Conservation (phyloP, 2,329 filamentous ascomycete genomes). For the Chrysoporthe austroafricana region DNA sequence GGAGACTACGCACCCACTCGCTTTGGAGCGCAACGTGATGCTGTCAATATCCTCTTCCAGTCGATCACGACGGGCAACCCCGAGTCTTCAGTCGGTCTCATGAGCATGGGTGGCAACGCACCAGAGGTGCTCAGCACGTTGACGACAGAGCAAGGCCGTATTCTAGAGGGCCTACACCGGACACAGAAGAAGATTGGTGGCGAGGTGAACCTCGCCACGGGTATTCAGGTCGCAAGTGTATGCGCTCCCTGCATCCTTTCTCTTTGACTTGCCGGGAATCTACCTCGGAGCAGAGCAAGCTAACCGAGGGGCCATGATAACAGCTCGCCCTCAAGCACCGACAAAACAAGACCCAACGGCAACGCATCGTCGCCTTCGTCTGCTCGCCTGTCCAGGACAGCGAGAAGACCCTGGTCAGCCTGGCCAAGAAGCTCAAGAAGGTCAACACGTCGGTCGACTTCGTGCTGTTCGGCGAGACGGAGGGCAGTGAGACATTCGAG, state of each 20-base stretch:
- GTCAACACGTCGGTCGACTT: slow-evolving; percentile 93
- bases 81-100: slow-evolving; percentile 94
- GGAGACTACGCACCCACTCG: slow-evolving; percentile 90
- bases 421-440: slow-evolving; percentile 99
- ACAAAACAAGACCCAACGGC: slow-evolving; percentile 95
- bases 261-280: not conserved
- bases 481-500: slow-evolving; percentile 84
- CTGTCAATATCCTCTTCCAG: slow-evolving; percentile 92
- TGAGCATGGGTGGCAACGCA: slow-evolving; percentile 99
- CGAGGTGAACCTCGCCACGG: slow-evolving; percentile 84
- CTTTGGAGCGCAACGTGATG: slow-evolving; percentile 95
- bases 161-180: slow-evolving; percentile 87
- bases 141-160: slow-evolving; percentile 94
- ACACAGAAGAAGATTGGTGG: slow-evolving; percentile 92
- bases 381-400: slow-evolving; percentile 91
- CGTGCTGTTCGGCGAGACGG: slow-evolving; percentile 90
- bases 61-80: slow-evolving; percentile 94
- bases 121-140: slow-evolving; percentile 96
- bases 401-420: slow-evolving; percentile 83
- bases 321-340: slow-evolving; percentile 96
- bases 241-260: slow-evolving; percentile 39
- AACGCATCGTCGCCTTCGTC: slow-evolving; percentile 95
- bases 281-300: slow-evolving; percentile 31
- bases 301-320: slow-evolving; percentile 4
- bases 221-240: slow-evolving; percentile 94